phyloP scores from a whole-genome alignment of 495 filamentous ascomycete species.

The Lophiotrema nucula region DNA sequence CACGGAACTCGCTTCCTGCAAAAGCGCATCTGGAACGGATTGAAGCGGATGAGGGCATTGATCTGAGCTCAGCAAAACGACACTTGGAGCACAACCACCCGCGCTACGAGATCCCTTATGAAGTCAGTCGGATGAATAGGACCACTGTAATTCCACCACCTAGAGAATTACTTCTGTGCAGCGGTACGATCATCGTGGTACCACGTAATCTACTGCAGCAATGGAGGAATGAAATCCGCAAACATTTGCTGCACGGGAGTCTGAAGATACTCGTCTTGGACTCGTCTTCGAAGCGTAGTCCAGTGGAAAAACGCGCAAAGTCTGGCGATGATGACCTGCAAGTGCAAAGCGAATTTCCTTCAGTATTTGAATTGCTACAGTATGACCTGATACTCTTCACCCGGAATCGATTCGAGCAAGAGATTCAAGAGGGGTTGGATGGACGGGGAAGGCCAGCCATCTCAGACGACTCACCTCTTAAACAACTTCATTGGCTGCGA shows the following conservation, averaged over 20 bases:
- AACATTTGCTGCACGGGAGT: slow-evolving; percentile 60
- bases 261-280: slow-evolving; percentile 64
- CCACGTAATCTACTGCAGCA: slow-evolving; percentile 69
- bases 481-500: slow-evolving; percentile 74
- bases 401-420: slow-evolving; percentile 66
- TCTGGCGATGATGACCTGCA: slow-evolving; percentile 15
- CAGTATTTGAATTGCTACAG: slow-evolving; percentile 55
- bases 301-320: neutral
- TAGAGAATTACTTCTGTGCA: slow-evolving; percentile 60
- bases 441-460: slow-evolving; percentile 45
- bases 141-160: slow-evolving; percentile 39
- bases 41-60: slow-evolving; percentile 37
- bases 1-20: slow-evolving; percentile 58
- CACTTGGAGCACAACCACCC: slow-evolving; percentile 55
- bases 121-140: slow-evolving; percentile 48
- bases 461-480: slow-evolving; percentile 58
- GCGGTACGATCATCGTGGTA: slow-evolving; percentile 67
- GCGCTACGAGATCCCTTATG: slow-evolving; percentile 44
- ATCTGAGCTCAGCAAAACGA: slow-evolving; percentile 51
- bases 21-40: slow-evolving; percentile 54
- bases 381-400: slow-evolving; percentile 83
- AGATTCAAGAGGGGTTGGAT: slow-evolving; percentile 45
- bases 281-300: slow-evolving; percentile 1
- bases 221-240: slow-evolving; percentile 64
- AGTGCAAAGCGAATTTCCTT: slow-evolving; percentile 56